phyloP scores from a whole-genome alignment of 73 alveolate genomes.

The Durusdinium trenchii region DNA sequence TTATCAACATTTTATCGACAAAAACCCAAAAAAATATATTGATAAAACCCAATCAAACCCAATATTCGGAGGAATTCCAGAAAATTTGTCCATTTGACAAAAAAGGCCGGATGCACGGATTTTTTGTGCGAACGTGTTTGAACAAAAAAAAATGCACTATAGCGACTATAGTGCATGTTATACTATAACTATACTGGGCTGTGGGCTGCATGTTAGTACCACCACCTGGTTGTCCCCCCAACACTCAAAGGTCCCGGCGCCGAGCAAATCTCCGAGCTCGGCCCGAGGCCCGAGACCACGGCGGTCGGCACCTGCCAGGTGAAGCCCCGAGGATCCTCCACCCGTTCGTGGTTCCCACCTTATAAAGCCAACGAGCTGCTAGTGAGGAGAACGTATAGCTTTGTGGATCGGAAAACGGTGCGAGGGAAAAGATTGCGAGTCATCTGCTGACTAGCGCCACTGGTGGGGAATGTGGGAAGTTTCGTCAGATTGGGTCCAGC shows the following conservation, averaged over 20 bases:
- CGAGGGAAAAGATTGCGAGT: background rate
- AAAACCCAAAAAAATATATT: no score
- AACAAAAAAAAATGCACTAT: background rate
- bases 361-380: background rate
- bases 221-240: background rate
- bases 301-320: slow-evolving; percentile 84
- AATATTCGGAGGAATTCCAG: no score
- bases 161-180: background rate
- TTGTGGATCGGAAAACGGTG: background rate
- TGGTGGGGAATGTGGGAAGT: no score
- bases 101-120: no score
- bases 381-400: background rate
- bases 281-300: slow-evolving; percentile 86
- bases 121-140: no score
- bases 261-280: slow-evolving; percentile 87
- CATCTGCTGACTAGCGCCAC: no score
- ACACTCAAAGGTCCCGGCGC: slow-evolving; percentile 22
- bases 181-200: background rate
- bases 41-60: no score
- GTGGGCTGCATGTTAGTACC: background rate
- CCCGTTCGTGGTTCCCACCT: background rate
- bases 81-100: no score
- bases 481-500: no score
- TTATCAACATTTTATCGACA: no score
- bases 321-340: background rate